Conservation (phyloP, 169 alveolate genomes). For the Eimeria sp. region DNA sequence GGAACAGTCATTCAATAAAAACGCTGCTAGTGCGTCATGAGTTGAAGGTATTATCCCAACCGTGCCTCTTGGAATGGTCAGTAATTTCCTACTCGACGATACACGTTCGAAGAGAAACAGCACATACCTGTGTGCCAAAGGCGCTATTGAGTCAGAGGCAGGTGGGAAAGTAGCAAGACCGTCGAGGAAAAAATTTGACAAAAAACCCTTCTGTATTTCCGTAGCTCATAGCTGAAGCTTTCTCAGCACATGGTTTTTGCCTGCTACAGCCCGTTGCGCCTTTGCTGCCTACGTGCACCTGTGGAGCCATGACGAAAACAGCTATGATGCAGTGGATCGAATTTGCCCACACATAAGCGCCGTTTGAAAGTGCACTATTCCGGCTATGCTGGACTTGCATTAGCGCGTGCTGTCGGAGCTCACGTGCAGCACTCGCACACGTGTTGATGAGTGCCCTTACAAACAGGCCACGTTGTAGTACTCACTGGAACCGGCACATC, state of each 20-base stretch:
- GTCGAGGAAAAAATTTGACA: background rate
- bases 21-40: background rate
- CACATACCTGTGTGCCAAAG: background rate
- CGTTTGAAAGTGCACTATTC: background rate
- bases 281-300: constrained; percentile 11
- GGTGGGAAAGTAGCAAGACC: background rate
- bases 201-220: background rate
- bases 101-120: background rate
- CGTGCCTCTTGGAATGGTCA: background rate
- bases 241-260: background rate
- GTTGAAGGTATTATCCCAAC: background rate
- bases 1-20: background rate
- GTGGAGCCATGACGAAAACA: constrained; percentile 40
- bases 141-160: background rate
- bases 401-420: background rate
- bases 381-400: background rate
- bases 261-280: background rate
- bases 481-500: background rate
- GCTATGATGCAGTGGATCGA: background rate
- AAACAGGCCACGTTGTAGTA: background rate
- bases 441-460: constrained; percentile 2
- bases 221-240: background rate
- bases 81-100: background rate
- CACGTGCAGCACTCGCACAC: constrained; percentile 29
- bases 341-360: background rate